phyloP scores from a whole-genome alignment of 2,329 filamentous ascomycete species.

The Neofusicoccum kwambonambiense region DNA sequence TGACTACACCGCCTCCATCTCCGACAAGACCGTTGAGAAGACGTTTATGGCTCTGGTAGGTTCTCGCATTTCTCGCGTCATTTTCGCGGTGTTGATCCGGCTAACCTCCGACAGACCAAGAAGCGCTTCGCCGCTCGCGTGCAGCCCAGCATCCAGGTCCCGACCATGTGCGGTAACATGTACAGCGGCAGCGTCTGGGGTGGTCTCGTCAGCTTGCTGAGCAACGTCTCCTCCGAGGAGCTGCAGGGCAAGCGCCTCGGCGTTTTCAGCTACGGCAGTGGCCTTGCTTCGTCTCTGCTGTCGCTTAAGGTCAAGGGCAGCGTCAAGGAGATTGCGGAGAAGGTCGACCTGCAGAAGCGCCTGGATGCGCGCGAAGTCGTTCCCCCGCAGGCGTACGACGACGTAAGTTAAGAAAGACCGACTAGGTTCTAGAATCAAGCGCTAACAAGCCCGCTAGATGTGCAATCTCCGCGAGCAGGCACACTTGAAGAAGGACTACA shows the following conservation, averaged over 20 bases:
- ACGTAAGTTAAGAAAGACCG: slow-evolving; percentile 27
- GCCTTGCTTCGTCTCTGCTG: slow-evolving; percentile 52
- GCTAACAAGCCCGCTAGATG: slow-evolving; percentile 41
- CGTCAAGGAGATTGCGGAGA: slow-evolving; percentile 46
- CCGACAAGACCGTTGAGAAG: slow-evolving; percentile 55
- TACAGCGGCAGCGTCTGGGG: slow-evolving; percentile 54
- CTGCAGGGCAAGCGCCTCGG: slow-evolving; percentile 52
- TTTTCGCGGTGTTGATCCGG: not conserved
- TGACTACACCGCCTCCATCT: slow-evolving; percentile 47
- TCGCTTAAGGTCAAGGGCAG: slow-evolving; percentile 49
- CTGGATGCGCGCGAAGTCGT: slow-evolving; percentile 47
- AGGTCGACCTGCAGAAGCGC: slow-evolving; percentile 48
- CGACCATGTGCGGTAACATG: slow-evolving; percentile 57
- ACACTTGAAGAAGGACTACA: slow-evolving; percentile 51
- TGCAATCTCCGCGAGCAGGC: slow-evolving; percentile 53
- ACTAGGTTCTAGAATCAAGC: not conserved
- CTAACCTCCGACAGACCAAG: slow-evolving; percentile 36
- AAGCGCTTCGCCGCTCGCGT: slow-evolving; percentile 52
- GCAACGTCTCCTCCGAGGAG: slow-evolving; percentile 45
- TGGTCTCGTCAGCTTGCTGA: slow-evolving; percentile 48
- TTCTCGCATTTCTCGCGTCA: not conserved
- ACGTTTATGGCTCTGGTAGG: slow-evolving; percentile 47
- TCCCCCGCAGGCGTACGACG: slow-evolving; percentile 50
- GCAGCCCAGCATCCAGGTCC: slow-evolving; percentile 50
- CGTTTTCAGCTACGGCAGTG: slow-evolving; percentile 54